Evolutionary conservation across 1,284 basidiomycete species (phyloP), one percentile per base, ranked within the genome.

Genomic region (Anthracocystis setariae): DNA sequence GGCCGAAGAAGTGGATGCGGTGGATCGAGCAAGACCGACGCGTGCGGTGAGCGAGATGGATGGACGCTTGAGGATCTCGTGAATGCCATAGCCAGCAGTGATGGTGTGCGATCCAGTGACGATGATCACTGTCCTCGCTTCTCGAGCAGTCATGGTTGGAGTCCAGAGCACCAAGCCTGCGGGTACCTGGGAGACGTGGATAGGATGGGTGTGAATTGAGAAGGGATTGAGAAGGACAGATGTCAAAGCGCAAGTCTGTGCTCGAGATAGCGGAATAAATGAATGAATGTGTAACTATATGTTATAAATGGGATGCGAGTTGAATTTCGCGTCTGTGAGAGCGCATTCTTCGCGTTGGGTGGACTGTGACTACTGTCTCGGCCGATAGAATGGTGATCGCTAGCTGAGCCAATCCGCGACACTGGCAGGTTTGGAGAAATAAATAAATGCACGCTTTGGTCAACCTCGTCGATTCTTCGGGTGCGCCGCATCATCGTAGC

Each of bases 81-180:
- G 86, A 15, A 94, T 86, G 42, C 93, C 92, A 35, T 91, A 85
- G 8, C 91, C 90, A 43, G 91, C 92, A 33, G 90, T 88, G 56
- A 94, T 84, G 46, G 86, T 83, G 9, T 90, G 86, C 39, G 89
- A 87, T 12, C 90, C 90, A 83, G 93, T 92, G 80, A 94, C 88
- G 82, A 94, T 86, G 65, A 93, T 87, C 47, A 93, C 87, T 50
- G 88, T 90, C 53, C 91, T 88, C 82, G 93, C 92, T 81, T 92
- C 90, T 82, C 92, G 91, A 40, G 88, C 64, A n/a, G 60, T 68
- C 70, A 73, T 69, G 3, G 21, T 57, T 39, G 49, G 20, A 10
- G 40, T 21, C 17, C 33, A 49, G 39, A 24, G 27, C 29, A 29
- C 10, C 20, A 20, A 17, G 21, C 15, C 9, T 42, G 27, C 9